These are phyloP conservation scores for Angomonas desouzai DNA, from an alignment of 208 protist species.

Conservation along the genomic window DNA sequence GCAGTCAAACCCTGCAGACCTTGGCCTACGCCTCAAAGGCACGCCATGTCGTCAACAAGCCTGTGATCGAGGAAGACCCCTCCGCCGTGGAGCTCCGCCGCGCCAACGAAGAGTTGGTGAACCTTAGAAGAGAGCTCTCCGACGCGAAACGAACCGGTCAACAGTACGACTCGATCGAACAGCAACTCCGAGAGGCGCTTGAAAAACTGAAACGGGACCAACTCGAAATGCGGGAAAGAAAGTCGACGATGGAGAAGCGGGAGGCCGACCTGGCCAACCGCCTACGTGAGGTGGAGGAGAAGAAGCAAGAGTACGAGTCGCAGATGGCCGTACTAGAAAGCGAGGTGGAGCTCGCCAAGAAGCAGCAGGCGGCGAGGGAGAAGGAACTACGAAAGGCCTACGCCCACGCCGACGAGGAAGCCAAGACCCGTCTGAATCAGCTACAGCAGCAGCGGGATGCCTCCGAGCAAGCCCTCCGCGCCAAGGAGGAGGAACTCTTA, in stretches of 20 bases:
- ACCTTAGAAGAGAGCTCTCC: constrained; percentile 40
- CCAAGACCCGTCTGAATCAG: constrained; percentile 37
- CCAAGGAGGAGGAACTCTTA: constrained; percentile 39
- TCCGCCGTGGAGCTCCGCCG: constrained; percentile 64
- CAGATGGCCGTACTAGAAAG: constrained; percentile 66
- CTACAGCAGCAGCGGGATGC: constrained; percentile 45
- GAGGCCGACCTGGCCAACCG: constrained; percentile 47
- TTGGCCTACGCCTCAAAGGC: constrained; percentile 84
- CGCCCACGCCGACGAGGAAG: constrained; percentile 24
- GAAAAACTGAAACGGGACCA: constrained; percentile 48
- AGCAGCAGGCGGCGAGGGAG: constrained; percentile 33
- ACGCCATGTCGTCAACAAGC: constrained; percentile 70
- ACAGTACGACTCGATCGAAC: constrained; percentile 38
- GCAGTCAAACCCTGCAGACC: constrained; percentile 70
- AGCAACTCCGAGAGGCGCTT: constrained; percentile 43
- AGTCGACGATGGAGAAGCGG: constrained; percentile 44
- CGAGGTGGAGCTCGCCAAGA: constrained; percentile 38
- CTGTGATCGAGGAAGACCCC: constrained; percentile 71
- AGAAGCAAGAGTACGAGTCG: constrained; percentile 53
- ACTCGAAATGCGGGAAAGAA: constrained; percentile 30
- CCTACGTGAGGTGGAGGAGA: constrained; percentile 51
- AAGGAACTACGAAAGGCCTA: constrained; percentile 37
- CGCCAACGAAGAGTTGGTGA: constrained; percentile 62
- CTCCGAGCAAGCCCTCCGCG: constrained; percentile 36
- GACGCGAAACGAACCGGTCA: constrained; percentile 36